These are phyloP conservation scores for Rubia yunnanensis DNA, from an alignment of 257 asterid species.

Conservation along the genomic window DNA sequence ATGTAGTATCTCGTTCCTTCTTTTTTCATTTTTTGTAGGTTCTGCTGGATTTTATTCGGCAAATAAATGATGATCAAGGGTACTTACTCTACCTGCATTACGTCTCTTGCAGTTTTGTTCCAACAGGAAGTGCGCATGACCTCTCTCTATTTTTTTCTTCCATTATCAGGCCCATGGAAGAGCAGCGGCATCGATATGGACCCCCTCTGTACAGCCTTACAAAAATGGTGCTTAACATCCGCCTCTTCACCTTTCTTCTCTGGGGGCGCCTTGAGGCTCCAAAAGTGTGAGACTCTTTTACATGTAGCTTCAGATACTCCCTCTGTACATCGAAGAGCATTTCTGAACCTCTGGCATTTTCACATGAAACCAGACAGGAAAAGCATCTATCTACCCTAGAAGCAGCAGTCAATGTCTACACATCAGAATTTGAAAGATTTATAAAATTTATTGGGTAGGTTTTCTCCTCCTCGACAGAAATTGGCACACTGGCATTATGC, in stretches of 20 bases:
- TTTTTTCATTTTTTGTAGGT: constrained; percentile 48
- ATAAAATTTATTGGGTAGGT: constrained; percentile 73
- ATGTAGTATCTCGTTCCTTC: not conserved
- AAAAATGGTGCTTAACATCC: constrained; percentile 60
- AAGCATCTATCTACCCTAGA: constrained; percentile 54
- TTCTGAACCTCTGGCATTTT: constrained; percentile 14
- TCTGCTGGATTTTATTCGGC: constrained; percentile 82
- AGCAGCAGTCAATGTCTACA: constrained; percentile 61
- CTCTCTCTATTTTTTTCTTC: not conserved
- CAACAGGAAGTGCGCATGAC: not conserved
- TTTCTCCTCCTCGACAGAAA: constrained; percentile 11
- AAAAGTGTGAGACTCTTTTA: constrained; percentile 50
- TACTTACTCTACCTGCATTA: constrained; percentile 28
- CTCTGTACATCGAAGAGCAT: not conserved
- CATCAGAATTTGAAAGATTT: constrained; percentile 75
- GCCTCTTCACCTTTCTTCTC: constrained; percentile 52
- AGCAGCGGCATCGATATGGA: constrained; percentile 94
- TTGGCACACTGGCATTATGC: not conserved
- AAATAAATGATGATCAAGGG: constrained; percentile 98
- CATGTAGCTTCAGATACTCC: not conserved
- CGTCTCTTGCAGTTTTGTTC: constrained; percentile 2
- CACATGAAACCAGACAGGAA: constrained; percentile 43
- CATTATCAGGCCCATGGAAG: constrained; percentile 91
- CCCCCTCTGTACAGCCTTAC: constrained; percentile 93
- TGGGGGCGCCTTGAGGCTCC: constrained; percentile 51